phyloP scores from a whole-genome alignment of 2,329 filamentous ascomycete genomes.

The Paecilomyces sp. region DNA sequence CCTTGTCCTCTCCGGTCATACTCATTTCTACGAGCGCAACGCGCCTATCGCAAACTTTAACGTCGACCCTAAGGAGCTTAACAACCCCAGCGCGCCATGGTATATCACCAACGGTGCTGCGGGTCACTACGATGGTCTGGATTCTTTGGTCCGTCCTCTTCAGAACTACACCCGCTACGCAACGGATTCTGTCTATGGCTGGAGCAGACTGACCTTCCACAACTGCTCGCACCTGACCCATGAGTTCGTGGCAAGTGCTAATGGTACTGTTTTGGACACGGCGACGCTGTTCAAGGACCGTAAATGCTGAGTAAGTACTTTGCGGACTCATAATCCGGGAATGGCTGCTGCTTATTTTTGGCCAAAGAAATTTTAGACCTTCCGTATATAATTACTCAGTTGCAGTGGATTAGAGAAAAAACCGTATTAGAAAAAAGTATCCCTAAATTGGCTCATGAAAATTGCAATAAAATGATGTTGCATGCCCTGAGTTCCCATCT shows the following conservation, averaged over 20 bases:
- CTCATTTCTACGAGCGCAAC: slow-evolving; percentile 49
- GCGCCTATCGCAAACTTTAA: slow-evolving; percentile 19
- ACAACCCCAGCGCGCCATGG: slow-evolving; percentile 17
- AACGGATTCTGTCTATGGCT: slow-evolving; percentile 28
- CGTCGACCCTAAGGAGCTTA: slow-evolving; percentile 9
- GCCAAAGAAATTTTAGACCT: too few relatives aligned
- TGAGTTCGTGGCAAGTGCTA: slow-evolving; percentile 23
- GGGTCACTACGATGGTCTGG: slow-evolving; percentile 24
- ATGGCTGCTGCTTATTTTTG: too few relatives aligned
- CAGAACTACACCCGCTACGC: slow-evolving; percentile 20
- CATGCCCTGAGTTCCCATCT: too few relatives aligned
- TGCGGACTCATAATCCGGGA: too few relatives aligned
- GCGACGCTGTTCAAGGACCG: slow-evolving; percentile 5
- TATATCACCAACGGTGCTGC: slow-evolving; percentile 22
- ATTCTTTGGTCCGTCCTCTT: slow-evolving; percentile 12
- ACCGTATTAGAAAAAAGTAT: too few relatives aligned
- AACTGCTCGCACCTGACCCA: slow-evolving; percentile 34
- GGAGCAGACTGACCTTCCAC: slow-evolving; percentile 33
- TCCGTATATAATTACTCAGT: too few relatives aligned
- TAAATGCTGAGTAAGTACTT: too few relatives aligned
- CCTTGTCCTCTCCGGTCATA: slow-evolving; percentile 47
- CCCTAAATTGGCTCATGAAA: too few relatives aligned
- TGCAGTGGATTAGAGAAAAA: too few relatives aligned
- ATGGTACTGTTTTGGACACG: slow-evolving; percentile 4
- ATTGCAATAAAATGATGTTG: too few relatives aligned